Conservation (phyloP, 2,329 filamentous ascomycete genomes). For the Stemphylium beticola region DNA sequence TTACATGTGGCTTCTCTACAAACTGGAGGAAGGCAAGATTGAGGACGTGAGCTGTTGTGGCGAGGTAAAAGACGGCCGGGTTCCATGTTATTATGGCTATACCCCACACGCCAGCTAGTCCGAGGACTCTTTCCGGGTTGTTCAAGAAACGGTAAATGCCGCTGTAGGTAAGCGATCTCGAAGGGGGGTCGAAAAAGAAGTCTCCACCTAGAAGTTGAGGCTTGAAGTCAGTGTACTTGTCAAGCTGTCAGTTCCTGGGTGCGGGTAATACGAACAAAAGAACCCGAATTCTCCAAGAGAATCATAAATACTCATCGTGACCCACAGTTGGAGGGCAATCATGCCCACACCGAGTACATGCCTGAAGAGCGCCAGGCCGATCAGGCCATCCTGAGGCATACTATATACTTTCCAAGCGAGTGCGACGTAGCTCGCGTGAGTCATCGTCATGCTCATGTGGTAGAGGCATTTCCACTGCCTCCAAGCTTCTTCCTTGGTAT, state of each 20-base stretch:
- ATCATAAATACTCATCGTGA: conserved; percentile 89
- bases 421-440: conserved; percentile 85
- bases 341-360: conserved; percentile 84
- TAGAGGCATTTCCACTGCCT: conserved; percentile 97
- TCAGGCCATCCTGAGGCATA: conserved; percentile 83
- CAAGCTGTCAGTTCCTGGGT: not conserved
- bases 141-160: conserved; percentile 98
- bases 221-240: not conserved
- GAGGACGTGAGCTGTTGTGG: conserved; percentile 82
- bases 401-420: conserved; percentile 97
- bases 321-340: conserved; percentile 90
- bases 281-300: conserved; percentile 97
- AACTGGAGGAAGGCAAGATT: conserved; percentile 89
- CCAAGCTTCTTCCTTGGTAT: conserved; percentile 90
- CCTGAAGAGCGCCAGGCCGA: conserved; percentile 82
- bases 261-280: conserved; percentile 42
- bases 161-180: conserved; percentile 84
- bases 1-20: conserved; percentile 94
- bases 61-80: conserved; percentile 82
- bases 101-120: conserved; percentile 94
- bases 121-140: conserved; percentile 93
- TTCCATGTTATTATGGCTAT: conserved; percentile 93
- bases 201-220: conserved; percentile 78
- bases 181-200: conserved; percentile 92
- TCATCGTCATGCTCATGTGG: conserved; percentile 89